Base-by-base conservation (phyloP, 2,329 filamentous ascomycete species). In the Ophiostoma australiae region DNA sequence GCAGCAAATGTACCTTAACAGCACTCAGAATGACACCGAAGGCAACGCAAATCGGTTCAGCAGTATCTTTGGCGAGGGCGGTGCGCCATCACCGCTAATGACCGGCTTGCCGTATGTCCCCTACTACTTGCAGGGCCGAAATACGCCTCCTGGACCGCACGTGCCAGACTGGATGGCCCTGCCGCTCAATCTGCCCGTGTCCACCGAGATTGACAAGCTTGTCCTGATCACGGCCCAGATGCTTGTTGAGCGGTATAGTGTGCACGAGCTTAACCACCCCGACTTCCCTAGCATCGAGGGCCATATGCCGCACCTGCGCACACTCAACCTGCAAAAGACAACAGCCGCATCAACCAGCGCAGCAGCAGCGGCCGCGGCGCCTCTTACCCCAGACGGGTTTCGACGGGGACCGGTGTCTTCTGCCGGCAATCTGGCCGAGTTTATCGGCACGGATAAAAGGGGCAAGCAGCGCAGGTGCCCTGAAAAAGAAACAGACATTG, bases 241-340 rank as follows among this genome's bases (percentile, higher is more conserved):
- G 20, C 70, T 69, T 15, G 70, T 67, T 15, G 65, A 71, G 58
- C 67, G 70, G 20, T 71, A 71, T 23, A 71, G 70, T 55, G 61
- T 67, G 20, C 63, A 48, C n/a, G 63, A 68, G 68, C 72, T 70
- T 33, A 58, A 68, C 48, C 44, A 68, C 17, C 68, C 71, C 61
- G 23, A 72, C 58, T 73, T 73, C 20, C 69, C 69, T 1, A 72
- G 48, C 68, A 69, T 71, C 20, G 70, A 69, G 20, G 68, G 67
- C n/a, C 61, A 65, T 31, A 37, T 65, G 31, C 27, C 61, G 15
- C 33, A 33, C 31, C 61, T 65, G 33, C 61, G 61, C 61, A 65
- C 65, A 52, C 41, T 52, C 27, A 58, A 52, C 7, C 65, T 66
- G 23, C 17, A 71, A 17, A 69, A 72, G 55, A 23, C 41, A n/a